These are phyloP conservation scores for Ceratobasidium theobromae DNA, from an alignment of 1,284 basidiomycete genomes.

Conservation along the genomic window DNA sequence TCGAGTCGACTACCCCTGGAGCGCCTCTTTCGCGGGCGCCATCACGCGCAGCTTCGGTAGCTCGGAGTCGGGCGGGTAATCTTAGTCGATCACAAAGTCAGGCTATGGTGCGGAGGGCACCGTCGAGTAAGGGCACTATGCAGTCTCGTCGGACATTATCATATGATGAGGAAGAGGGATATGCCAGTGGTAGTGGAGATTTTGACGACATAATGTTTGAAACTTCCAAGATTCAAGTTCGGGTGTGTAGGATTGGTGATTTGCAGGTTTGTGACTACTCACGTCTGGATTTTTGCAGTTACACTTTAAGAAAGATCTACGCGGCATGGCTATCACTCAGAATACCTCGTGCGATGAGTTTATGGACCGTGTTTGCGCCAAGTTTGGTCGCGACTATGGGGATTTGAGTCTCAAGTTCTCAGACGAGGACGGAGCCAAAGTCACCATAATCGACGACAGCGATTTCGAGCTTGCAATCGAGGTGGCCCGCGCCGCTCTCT, in stretches of 20 bases:
- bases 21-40: constrained; percentile 31
- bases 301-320: constrained; percentile 73
- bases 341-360: constrained; percentile 70
- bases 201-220: constrained; percentile 66
- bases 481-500: constrained; percentile 70
- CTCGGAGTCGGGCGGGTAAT: constrained; percentile 42
- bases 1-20: constrained; percentile 48
- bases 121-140: constrained; percentile 6
- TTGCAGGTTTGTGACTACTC: neutral
- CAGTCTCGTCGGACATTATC: constrained; percentile 36
- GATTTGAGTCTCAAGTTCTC: constrained; percentile 70
- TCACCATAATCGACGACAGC: constrained; percentile 76
- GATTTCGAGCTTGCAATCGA: constrained; percentile 87
- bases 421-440: constrained; percentile 84
- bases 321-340: constrained; percentile 78
- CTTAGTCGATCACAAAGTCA: constrained; percentile 9
- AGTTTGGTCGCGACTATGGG: constrained; percentile 62
- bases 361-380: constrained; percentile 64
- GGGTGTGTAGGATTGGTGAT: constrained; percentile 53
- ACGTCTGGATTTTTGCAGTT: constrained; percentile 50
- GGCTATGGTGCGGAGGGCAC: neutral
- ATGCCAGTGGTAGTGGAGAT: constrained; percentile 52
- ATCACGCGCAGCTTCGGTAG: constrained; percentile 46
- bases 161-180: constrained; percentile 74
- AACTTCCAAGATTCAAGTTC: constrained; percentile 75